Evolutionary conservation across 2,329 filamentous ascomycete genomes (phyloP), one percentile per base, ranked within the genome.

Genomic region (Graphium sp.): DNA sequence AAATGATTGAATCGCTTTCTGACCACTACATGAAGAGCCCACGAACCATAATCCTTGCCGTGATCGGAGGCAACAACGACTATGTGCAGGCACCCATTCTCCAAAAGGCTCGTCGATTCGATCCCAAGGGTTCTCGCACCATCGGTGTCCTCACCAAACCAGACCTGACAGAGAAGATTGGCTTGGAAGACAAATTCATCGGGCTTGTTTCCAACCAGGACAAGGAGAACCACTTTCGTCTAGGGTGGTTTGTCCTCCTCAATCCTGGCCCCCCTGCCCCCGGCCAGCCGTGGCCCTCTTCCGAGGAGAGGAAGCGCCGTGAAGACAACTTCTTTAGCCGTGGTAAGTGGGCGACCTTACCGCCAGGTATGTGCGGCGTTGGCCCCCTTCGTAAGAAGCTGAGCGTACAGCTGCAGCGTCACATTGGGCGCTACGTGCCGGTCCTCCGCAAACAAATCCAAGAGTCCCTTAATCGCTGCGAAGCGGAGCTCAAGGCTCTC

Each of bases 1-100:
- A 55, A 34, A 58, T 63, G 3, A 65, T 71, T 27, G 57, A 63
- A 18, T 37, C 51, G 0, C 46, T 73, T 2, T 62, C 58, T 8
- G 58, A 65, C 6, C 52, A 53, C 17, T 68, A 67, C 44, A 66
- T 66, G 62, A 63, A 62, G 49, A 61, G 60, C 34, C 49, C 59
- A 0, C 55, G 63, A 18, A 67, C 61, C 24, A 62, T 68, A 25
- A 66, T 67, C 24, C 49, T 68, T 3, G 63, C 62, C 18, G 62
- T 68, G 15, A 55, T 68, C 12, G 62, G 60, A 4, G 63, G 61
- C 14, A 67, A 66, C 43, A 60, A 59, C 24, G 62, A 67, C 35
- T 64, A 63, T 28, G 60, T 64, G 2, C 60, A 64, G 30, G 60
- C 60, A 0, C 59, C 59, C 0, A 62, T 65, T 18, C 48, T 65